phyloP scores from a whole-genome alignment of 2,329 filamentous ascomycete species.

The Pyrenophora graminea region DNA sequence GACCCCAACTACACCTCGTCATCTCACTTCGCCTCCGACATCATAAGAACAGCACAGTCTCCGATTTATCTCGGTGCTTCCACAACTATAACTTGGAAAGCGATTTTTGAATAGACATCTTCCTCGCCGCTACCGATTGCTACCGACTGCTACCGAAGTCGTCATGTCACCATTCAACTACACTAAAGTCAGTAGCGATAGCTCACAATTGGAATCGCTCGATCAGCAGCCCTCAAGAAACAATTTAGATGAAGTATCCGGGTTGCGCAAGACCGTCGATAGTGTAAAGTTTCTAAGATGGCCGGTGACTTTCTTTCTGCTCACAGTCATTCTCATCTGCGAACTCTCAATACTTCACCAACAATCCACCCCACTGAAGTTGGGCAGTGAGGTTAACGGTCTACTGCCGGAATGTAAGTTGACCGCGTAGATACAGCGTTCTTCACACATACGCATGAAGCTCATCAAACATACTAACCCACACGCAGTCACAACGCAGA shows the following conservation, averaged over 20 bases:
- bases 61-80: too few species aligned
- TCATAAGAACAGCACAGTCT: too few species aligned
- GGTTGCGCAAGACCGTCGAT: conserved; percentile 2
- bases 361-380: conserved; percentile 4
- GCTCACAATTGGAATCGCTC: not conserved
- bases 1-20: not conserved
- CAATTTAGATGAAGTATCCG: not conserved
- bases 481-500: conserved; percentile 13
- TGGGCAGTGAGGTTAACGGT: conserved; percentile 20
- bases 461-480: not conserved
- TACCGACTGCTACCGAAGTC: not conserved
- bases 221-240: conserved; percentile 1
- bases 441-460: too few species aligned
- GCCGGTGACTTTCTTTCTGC: conserved; percentile 13
- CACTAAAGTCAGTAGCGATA: conserved; percentile 19
- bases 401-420: conserved; percentile 20
- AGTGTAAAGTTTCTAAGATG: conserved; percentile 12
- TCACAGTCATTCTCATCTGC: conserved; percentile 15
- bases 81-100: too few species aligned
- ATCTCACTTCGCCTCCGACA: too few species aligned
- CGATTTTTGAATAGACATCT: too few species aligned
- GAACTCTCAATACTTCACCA: conserved; percentile 20
- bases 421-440: too few species aligned
- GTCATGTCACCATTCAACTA: conserved; percentile 7
- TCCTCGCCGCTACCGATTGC: too few species aligned